Evolutionary conservation across 1,139 yeast species (phyloP), one percentile per base, ranked within the genome.

Genomic region (Saccharomyces hybrid): DNA sequence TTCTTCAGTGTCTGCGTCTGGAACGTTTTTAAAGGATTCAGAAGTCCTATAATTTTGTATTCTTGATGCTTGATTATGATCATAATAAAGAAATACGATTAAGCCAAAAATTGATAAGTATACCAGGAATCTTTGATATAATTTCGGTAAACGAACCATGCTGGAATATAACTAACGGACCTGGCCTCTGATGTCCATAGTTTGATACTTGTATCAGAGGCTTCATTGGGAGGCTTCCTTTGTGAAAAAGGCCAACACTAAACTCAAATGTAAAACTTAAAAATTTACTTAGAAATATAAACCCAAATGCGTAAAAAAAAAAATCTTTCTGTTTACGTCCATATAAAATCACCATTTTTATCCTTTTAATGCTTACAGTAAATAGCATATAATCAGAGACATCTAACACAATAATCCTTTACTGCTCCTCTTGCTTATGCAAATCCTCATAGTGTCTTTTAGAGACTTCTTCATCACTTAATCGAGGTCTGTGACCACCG

Each of bases 401-500:
- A 9, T 38, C 44, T 24, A 16, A 4, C 12, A 9, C 19, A 38
- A 3, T 19, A 5, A 19, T 8, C 6, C 26, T 19, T 38, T 38
- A 38, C 4, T 38, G 44, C 9, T 19, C 26, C 9, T 38, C 24
- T 38, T 19, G n/a, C 11, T 16, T 26, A 38, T 11, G 24, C 19
- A 24, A 16, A 19, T 38, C n/a, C 26, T 38, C 44, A 42, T 47
- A 34, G 7, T 48, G 9, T 11, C 53, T 50, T 53, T 53, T 50
- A 11, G 48, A 34, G 12, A 51, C 19, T n/a, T 41, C 50, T 57
- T 62, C 76, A 71, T 60, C 34, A 34, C 47, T 16, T 19, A 32
- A 31, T 54, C 38, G 50, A 48, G 64, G 62, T 49, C 64, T 57
- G 51, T 61, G 64, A 8, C 58, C 62, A 9, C 57, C 59, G n/a